phyloP scores from a whole-genome alignment of 2,329 filamentous ascomycete species.

The Pestalotiopsis sp. region DNA sequence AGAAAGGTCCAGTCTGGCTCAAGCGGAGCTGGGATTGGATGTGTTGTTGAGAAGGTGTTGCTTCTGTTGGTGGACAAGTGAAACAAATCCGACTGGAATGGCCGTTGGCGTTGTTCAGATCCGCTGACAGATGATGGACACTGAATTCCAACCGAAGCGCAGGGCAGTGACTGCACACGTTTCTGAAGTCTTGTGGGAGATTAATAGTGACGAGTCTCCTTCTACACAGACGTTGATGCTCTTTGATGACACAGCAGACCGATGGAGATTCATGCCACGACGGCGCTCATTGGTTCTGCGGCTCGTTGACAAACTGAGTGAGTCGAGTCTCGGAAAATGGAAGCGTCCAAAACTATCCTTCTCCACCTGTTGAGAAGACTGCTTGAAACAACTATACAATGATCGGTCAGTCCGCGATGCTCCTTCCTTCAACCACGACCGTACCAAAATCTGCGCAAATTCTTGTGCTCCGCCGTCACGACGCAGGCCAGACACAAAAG shows the following conservation, averaged over 20 bases:
- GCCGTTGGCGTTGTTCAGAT: constrained; percentile 10
- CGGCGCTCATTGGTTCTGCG: constrained; percentile 30
- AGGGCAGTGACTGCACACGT: background rate
- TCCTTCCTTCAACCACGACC: constrained; percentile 4
- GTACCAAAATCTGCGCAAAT: constrained; percentile 5
- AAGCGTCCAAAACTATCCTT: constrained; percentile 29
- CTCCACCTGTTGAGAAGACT: constrained; percentile 23
- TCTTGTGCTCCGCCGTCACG: background rate
- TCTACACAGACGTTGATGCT: constrained; percentile 27
- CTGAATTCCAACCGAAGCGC: constrained; percentile 1
- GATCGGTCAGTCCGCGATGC: constrained; percentile 14
- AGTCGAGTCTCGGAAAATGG: constrained; percentile 37
- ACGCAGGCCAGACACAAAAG: background rate
- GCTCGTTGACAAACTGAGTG: constrained; percentile 34
- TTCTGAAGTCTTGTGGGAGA: constrained; percentile 17
- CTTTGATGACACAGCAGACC: constrained; percentile 32
- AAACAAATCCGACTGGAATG: constrained; percentile 16
- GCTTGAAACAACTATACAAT: constrained; percentile 18
- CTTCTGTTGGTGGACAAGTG: constrained; percentile 15
- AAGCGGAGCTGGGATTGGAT: background rate
- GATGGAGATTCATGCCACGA: constrained; percentile 23
- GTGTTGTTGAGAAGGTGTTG: constrained; percentile 8
- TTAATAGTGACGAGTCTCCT: constrained; percentile 34
- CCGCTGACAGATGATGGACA: constrained; percentile 4
- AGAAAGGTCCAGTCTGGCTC: constrained; percentile 3